Conservation (phyloP, 352 stramenopile genomes). For the Phytophthora pluvialis region DNA sequence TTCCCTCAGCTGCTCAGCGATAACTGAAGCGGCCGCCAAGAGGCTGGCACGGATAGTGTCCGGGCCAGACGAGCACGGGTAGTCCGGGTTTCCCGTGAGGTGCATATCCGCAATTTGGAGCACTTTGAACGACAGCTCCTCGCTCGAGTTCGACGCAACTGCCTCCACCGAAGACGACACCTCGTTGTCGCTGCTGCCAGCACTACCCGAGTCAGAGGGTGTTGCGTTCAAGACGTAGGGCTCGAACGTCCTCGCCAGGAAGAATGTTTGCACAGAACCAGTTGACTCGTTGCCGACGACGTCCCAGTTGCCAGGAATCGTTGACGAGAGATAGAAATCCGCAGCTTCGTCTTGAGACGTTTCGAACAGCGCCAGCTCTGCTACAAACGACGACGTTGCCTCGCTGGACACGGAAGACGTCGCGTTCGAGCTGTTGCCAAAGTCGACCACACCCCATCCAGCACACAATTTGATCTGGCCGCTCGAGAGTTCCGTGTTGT, state of each 20-base stretch:
- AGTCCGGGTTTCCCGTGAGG: slow-evolving; percentile 47
- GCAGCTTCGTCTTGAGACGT: slow-evolving; percentile 25
- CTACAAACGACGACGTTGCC: slow-evolving; percentile 35
- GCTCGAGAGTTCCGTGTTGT: slow-evolving; percentile 33
- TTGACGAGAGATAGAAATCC: slow-evolving; percentile 23
- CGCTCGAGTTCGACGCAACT: slow-evolving; percentile 25
- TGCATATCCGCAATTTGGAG: slow-evolving; percentile 78
- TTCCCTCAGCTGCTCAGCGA: slow-evolving; percentile 30
- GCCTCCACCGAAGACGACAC: slow-evolving; percentile 42
- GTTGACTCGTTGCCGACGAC: slow-evolving; percentile 31
- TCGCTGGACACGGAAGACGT: slow-evolving; percentile 14
- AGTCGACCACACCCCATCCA: slow-evolving; percentile 29
- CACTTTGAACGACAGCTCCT: slow-evolving; percentile 59
- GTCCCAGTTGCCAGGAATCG: slow-evolving; percentile 33
- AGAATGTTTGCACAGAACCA: slow-evolving; percentile 26
- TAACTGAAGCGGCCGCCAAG: slow-evolving; percentile 33
- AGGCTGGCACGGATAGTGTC: slow-evolving; percentile 27
- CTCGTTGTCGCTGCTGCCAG: slow-evolving; percentile 5
- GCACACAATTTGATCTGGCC: slow-evolving; percentile 36
- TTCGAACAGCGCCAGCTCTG: slow-evolving; percentile 36
- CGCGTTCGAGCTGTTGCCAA: slow-evolving; percentile 16
- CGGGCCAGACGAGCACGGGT: slow-evolving; percentile 40
- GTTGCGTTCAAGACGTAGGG: slow-evolving; percentile 23
- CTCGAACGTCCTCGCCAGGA: slow-evolving; percentile 28
- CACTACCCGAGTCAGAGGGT: neutral